Evolutionary conservation across 169 alveolate species (phyloP).

Genomic region (Eimeria falciformis): DNA sequence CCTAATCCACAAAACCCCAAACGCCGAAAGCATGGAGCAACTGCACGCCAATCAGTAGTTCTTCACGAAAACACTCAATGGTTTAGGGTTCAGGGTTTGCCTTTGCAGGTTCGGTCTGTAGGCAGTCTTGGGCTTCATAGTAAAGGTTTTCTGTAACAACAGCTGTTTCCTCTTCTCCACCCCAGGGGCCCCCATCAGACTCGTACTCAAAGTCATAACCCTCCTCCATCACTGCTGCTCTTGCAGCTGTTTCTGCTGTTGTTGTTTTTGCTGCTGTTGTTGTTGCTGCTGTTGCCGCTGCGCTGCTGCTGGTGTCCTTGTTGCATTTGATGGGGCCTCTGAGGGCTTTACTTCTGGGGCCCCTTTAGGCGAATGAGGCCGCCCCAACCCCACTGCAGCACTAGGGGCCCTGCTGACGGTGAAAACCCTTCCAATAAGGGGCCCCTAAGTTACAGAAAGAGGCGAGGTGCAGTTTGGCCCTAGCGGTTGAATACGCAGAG

Average conservation of each 20-base stretch:
- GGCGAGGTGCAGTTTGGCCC: too few relatives aligned
- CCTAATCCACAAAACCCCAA: too few relatives aligned
- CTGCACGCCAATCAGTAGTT: too few relatives aligned
- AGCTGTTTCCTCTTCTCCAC: conserved; percentile 43
- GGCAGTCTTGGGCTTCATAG: conserved; percentile 65
- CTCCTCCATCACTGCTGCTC: conserved; percentile 46
- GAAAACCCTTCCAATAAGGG: too few relatives aligned
- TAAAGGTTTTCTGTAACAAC: conserved; percentile 49
- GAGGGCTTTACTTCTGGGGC: too few relatives aligned
- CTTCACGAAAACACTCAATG: too few relatives aligned
- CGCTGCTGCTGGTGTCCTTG: conserved; percentile 12
- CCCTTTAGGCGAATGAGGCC: too few relatives aligned
- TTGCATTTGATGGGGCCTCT: background rate
- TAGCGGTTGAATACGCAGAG: too few relatives aligned
- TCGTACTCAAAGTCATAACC: conserved; percentile 60
- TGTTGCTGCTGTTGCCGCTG: conserved; percentile 27
- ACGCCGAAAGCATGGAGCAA: too few relatives aligned
- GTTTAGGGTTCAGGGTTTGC: conserved; percentile 35
- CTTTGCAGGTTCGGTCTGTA: conserved; percentile 47
- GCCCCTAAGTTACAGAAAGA: too few relatives aligned
- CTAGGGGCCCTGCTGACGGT: too few relatives aligned
- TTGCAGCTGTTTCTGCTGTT: conserved; percentile 7
- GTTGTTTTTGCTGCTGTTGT: background rate
- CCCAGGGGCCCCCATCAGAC: conserved; percentile 71
- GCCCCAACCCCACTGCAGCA: too few relatives aligned